Base-by-base conservation (phyloP, 2,329 filamentous ascomycete genomes). In the Colletotrichum sp. region DNA sequence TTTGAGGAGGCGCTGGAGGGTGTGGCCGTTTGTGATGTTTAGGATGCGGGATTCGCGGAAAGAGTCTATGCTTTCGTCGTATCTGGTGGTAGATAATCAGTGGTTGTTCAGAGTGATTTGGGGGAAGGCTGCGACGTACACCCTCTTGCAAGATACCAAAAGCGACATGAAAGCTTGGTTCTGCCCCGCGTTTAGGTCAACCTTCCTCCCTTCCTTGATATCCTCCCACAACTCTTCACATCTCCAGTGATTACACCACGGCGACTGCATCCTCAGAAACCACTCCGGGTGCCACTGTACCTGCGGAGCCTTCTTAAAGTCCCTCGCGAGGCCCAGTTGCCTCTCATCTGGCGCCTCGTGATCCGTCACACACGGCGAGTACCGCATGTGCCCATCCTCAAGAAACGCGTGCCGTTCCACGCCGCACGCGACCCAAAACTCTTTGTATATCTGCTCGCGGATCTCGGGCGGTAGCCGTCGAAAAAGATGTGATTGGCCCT, bases 231-330 rank as follows among this genome's bases (percentile, higher is more conserved):
- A 16, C 32, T 60, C n/a, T 10, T 78, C 71, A 52, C 77, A 78
- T 9, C 63, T 70, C 77, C 77, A 78, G 68, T 78, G 77, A n/a
- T 78, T 78, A 38, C 77, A 78, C 77, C 77, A 78, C 12, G 30
- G 34, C 12, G 77, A 78, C 4, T 70, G 43, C 71, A 78, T 68
- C 18, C 77, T 71, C 18, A 67, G 13, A 21, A 72, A 77, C 77
- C 77, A 78, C 28, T 72, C 43, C 21, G 63, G 71, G 12, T 77
- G 77, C 15, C 52, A 28, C 10, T 78, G 77, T 6, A 77, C 66
- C 6, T 48, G 55, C 6, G 71, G 61, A 1, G 52, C 67, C 34
- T 26, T 24, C 3, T 7, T 15, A 15, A 74, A 78, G 8, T 77
- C 74, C 6, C 38, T 63, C 4, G 71, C 68, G 5, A 78, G 68